Base-by-base conservation (phyloP, 768 basidiomycete genomes). In the Lactifluus echinatus region DNA sequence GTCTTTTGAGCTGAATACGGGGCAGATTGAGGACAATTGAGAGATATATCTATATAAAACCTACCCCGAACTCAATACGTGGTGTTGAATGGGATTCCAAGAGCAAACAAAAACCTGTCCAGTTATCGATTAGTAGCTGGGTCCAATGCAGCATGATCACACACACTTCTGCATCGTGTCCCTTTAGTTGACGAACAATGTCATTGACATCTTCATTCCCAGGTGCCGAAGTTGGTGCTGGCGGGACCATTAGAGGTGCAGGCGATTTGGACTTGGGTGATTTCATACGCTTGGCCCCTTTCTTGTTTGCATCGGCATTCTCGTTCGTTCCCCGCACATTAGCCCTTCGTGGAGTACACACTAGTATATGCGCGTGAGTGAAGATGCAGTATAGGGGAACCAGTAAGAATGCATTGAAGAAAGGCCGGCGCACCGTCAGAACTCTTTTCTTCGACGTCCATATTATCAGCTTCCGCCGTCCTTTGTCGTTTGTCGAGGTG, bases 41-140 rank as follows among this genome's bases (percentile, higher is more conserved):
- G 24, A 31, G 5, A 26, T 4, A 45, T 37, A 53, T 46, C 26
- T 19, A 24, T 11, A 56, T n/a, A 49, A 39, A 26, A 64, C 80
- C 59, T 69, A 89, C 88, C 89, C 89, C 28, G 88, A 82, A 21
- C 86, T 86, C 17, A 92, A 70, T n/a, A 82, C 65, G 37, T 78
- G 74, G 29, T 73, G 73, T 33, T 77, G 72, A 36, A 71, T 74
- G 12, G 89, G 88, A 69, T 88, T 91, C 76, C 87, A 92, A 4
- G 84, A 80, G 54, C 87, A 87, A 6, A 87, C 82, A 53, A 90
- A 92, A 7, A 92, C 86, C 88, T 90, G 34, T 28, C 23, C 11
- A 7, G 28, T 36, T 28, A 26, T 29, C 45, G 21, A 28, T 26
- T 54, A 59, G 31, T 21, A 24, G 28, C 44, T 23, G 47, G 37